phyloP scores from a whole-genome alignment of 225 moss, liverwort and hornwort species.

The Straminergon stramineum region DNA sequence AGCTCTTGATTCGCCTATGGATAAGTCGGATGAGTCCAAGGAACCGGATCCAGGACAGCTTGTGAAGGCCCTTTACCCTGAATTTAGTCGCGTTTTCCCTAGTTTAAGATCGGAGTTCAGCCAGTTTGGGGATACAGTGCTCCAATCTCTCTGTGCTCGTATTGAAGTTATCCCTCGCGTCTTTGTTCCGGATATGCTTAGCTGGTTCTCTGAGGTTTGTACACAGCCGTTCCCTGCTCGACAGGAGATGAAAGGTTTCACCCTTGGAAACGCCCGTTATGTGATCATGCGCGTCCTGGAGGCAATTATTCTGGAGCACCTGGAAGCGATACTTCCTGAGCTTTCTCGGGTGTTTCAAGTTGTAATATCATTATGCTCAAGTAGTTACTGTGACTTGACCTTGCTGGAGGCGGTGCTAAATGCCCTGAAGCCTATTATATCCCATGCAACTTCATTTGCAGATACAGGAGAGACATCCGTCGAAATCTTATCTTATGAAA shows the following conservation, averaged over 20 bases:
- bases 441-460: slow-evolving; percentile 45
- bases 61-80: slow-evolving; percentile 70
- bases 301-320: slow-evolving; percentile 76
- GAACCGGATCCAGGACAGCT: slow-evolving; percentile 56
- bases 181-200: slow-evolving; percentile 74
- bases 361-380: slow-evolving; percentile 59
- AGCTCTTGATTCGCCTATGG: slow-evolving; percentile 18
- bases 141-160: slow-evolving; percentile 57
- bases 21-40: slow-evolving; percentile 10
- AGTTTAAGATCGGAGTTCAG: slow-evolving; percentile 69
- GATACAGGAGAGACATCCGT: slow-evolving; percentile 42
- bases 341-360: slow-evolving; percentile 64
- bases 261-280: slow-evolving; percentile 62
- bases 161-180: slow-evolving; percentile 56
- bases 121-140: slow-evolving; percentile 52
- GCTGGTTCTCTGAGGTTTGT: slow-evolving; percentile 87
- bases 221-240: slow-evolving; percentile 58
- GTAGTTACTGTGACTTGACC: slow-evolving; percentile 72
- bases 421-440: slow-evolving; percentile 70
- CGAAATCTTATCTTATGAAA: slow-evolving; percentile 73
- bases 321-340: slow-evolving; percentile 82
- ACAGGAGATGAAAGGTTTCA: slow-evolving; percentile 47
- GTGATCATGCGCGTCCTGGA: slow-evolving; percentile 75
- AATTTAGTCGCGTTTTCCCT: slow-evolving; percentile 63
- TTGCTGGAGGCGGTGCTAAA: slow-evolving; percentile 68